These are phyloP conservation scores for Thraustochytrium sp. DNA, from an alignment of 352 stramenopile genomes.

Conservation along the genomic window DNA sequence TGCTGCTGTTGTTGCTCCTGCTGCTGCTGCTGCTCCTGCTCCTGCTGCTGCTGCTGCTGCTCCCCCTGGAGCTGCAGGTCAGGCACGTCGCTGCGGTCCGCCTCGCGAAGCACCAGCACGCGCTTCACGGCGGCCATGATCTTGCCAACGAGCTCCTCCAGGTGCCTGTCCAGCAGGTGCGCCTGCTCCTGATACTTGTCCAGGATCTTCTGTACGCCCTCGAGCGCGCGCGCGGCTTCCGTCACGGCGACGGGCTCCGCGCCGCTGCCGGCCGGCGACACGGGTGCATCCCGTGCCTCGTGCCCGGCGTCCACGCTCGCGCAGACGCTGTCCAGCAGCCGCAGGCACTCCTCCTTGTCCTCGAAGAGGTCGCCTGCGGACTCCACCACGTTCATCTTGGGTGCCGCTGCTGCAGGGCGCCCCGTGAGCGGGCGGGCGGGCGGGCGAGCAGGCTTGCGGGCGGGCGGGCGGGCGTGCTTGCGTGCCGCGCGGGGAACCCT, in stretches of 20 bases:
- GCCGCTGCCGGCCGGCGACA: neutral
- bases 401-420: too few species aligned
- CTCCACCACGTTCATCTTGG: neutral
- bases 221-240: neutral
- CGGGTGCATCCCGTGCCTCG: neutral
- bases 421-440: too few species aligned
- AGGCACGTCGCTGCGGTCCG: neutral
- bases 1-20: too few species aligned
- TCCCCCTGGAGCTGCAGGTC: too few species aligned
- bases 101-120: slow-evolving; percentile 55
- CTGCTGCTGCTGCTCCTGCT: neutral
- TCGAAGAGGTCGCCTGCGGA: slow-evolving; percentile 16
- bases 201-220: slow-evolving; percentile 52
- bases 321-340: neutral
- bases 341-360: slow-evolving; percentile 7
- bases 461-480: too few species aligned
- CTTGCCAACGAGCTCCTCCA: slow-evolving; percentile 66
- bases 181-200: slow-evolving; percentile 80
- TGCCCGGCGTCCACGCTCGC: neutral
- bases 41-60: slow-evolving; percentile 21
- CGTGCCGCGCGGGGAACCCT: too few species aligned
- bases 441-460: too few species aligned
- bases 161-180: slow-evolving; percentile 75
- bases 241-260: neutral
- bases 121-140: slow-evolving; percentile 64